Conservation (phyloP, 2,329 filamentous ascomycete species). For the Pseudopithomyces maydicus region DNA sequence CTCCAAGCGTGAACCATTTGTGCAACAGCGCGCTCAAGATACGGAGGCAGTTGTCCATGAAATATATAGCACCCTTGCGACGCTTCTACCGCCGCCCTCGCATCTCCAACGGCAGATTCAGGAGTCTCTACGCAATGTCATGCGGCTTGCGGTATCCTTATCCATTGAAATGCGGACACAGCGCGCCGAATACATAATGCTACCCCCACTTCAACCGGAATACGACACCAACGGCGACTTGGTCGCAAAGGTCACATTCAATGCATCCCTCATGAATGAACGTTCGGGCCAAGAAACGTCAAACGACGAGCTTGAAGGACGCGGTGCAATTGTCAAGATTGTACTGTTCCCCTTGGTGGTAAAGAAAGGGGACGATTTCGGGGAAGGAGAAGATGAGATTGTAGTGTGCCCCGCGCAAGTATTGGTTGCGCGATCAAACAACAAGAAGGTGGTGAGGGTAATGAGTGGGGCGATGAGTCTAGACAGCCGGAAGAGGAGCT, state of each 20-base stretch:
- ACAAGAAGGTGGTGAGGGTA: constrained; percentile 56
- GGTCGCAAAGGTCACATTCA: constrained; percentile 85
- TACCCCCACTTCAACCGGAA: constrained; percentile 90
- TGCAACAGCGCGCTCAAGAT: constrained; percentile 81
- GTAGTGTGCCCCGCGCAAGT: constrained; percentile 96
- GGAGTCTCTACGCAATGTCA: constrained; percentile 82
- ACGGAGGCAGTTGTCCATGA: constrained; percentile 95
- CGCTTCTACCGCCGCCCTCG: constrained; percentile 83
- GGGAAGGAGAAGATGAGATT: constrained; percentile 88
- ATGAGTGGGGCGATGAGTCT: constrained; percentile 58
- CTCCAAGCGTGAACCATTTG: constrained; percentile 78
- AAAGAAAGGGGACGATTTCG: constrained; percentile 89
- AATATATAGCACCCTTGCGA: constrained; percentile 81
- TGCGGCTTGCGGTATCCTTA: constrained; percentile 85
- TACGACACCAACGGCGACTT: constrained; percentile 94
- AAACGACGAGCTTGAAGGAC: constrained; percentile 80
- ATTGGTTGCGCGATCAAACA: constrained; percentile 65
- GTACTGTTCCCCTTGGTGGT: constrained; percentile 96
- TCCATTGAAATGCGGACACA: constrained; percentile 98
- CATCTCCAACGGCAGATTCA: constrained; percentile 81
- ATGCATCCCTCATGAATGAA: constrained; percentile 93
- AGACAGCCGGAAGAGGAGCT: constrained; percentile 33
- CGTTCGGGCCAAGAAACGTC: constrained; percentile 71
- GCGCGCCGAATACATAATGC: constrained; percentile 97
- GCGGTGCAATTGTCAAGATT: constrained; percentile 80